Conservation (phyloP, 306 rosid genomes). For the Sphenostylis stenocarpa region DNA sequence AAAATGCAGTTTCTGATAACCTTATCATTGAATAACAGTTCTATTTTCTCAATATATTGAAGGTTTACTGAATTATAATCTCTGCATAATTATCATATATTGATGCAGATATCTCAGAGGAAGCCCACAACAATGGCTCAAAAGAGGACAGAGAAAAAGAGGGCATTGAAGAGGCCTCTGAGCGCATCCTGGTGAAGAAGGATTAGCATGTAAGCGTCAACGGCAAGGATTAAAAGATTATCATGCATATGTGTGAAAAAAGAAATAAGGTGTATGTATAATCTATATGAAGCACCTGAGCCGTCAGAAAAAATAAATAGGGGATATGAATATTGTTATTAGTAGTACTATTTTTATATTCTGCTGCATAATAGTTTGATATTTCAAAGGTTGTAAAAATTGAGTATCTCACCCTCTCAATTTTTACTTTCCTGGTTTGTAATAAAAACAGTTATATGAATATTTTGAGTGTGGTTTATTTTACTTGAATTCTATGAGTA, state of each 20-base stretch:
- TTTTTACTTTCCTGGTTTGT: no score
- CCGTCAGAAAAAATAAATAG: neutral
- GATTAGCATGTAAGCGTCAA: neutral
- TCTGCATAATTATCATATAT: neutral
- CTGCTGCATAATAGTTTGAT: no score
- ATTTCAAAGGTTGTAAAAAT: no score
- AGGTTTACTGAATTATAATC: neutral
- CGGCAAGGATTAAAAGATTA: neutral
- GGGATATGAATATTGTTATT: no score
- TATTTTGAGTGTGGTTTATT: no score
- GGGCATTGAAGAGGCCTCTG: constrained; percentile 49
- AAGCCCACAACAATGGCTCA: constrained; percentile 36
- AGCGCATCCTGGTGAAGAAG: constrained; percentile 56
- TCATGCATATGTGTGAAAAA: neutral
- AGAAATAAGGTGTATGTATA: constrained; percentile 17
- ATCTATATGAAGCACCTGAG: neutral
- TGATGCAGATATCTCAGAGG: constrained; percentile 38
- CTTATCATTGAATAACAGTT: neutral
- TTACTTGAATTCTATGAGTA: no score
- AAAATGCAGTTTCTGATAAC: no score
- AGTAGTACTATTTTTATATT: no score
- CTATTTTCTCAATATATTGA: neutral
- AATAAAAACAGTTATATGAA: no score
- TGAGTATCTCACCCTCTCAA: no score
- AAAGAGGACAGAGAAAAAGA: constrained; percentile 47